These are phyloP conservation scores for Syzygium jambos DNA, from an alignment of 345 rosid genomes.

Conservation along the genomic window DNA sequence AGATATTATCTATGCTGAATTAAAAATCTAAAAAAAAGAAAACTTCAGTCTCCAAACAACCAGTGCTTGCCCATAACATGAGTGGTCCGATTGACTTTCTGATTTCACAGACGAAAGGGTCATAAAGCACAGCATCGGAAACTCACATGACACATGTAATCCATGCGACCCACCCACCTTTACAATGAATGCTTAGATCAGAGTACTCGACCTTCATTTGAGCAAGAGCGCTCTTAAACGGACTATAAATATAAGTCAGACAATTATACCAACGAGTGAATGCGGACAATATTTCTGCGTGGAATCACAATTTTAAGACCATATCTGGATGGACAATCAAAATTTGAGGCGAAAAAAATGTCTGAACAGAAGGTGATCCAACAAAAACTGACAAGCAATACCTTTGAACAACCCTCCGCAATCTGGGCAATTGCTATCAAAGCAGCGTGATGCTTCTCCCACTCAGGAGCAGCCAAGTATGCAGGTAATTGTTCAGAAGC, in stretches of 20 bases:
- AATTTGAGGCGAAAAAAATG: not conserved
- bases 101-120: not conserved
- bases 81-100: not conserved
- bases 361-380: not conserved
- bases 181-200: not conserved
- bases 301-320: not conserved
- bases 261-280: not conserved
- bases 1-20: not conserved
- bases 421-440: constrained; percentile 96
- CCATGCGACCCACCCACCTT: not conserved
- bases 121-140: not conserved
- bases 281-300: not conserved
- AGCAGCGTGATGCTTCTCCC: constrained; percentile 99
- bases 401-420: constrained; percentile 99
- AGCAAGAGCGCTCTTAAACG: not conserved
- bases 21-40: not conserved
- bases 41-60: not conserved
- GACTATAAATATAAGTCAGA: not conserved
- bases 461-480: constrained; percentile 84
- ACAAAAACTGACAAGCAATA: constrained; percentile 1
- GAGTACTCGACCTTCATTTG: not conserved
- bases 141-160: not conserved
- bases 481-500: constrained; percentile 92
- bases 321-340: not conserved
- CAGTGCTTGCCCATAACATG: not conserved